These are phyloP conservation scores for Rhizomucor miehei DNA, from an alignment of 371 early-diverging fungal genomes.

Conservation along the genomic window DNA sequence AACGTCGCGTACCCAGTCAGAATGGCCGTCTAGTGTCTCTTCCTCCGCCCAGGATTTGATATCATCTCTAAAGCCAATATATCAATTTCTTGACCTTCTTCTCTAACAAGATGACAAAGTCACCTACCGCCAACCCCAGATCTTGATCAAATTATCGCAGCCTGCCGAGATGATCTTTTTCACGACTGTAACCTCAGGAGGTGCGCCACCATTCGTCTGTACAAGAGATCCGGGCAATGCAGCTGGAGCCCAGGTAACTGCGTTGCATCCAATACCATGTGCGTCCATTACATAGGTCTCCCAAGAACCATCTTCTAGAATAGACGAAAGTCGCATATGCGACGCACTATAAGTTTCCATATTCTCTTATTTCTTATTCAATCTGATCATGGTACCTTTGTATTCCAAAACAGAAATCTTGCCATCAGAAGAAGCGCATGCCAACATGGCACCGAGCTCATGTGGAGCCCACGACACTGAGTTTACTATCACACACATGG, in stretches of 20 bases:
- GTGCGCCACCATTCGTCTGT: constrained; percentile 62
- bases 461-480: constrained; percentile 97
- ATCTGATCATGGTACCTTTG: constrained; percentile 60
- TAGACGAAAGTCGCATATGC: background rate
- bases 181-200: constrained; percentile 46
- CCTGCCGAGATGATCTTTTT: constrained; percentile 93
- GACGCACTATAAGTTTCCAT: background rate
- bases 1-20: constrained; percentile 98
- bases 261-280: constrained; percentile 90
- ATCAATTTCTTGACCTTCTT: background rate
- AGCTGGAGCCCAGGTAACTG: constrained; percentile 95
- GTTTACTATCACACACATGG: constrained; percentile 64
- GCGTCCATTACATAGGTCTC: constrained; percentile 75
- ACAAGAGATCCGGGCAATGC: constrained; percentile 82
- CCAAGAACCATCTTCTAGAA: constrained; percentile 80
- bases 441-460: constrained; percentile 91
- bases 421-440: constrained; percentile 96
- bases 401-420: constrained; percentile 88
- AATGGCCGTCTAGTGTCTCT: constrained; percentile 84
- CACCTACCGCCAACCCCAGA: constrained; percentile 76
- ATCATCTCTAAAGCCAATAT: constrained; percentile 56
- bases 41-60: constrained; percentile 76
- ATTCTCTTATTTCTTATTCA: background rate
- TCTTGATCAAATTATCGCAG: constrained; percentile 94
- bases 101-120: background rate